phyloP scores from a whole-genome alignment of 164 flowering plant species.

The Vitis labrusca region DNA sequence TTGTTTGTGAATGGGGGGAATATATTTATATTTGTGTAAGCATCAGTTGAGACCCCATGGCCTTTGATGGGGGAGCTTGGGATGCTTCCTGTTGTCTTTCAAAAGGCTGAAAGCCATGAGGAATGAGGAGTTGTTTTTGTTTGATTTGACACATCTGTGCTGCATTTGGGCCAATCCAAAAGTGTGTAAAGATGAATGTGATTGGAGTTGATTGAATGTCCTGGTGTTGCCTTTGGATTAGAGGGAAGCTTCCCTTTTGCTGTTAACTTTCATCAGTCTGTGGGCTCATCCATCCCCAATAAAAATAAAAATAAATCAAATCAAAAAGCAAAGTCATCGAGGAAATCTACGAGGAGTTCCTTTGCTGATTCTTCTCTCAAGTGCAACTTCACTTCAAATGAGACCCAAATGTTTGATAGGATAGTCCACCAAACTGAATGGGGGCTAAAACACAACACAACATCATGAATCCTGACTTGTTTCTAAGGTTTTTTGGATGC shows the following conservation, averaged over 20 bases:
- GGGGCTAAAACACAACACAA: too few species aligned
- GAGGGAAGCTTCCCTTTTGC: slow-evolving; percentile 18
- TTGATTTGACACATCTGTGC: slow-evolving; percentile 42
- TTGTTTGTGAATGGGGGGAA: slow-evolving; percentile 7
- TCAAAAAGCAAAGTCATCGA: neutral
- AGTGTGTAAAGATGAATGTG: slow-evolving; percentile 27
- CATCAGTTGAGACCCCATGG: slow-evolving; percentile 14
- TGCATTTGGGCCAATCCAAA: slow-evolving; percentile 41
- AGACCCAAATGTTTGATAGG: too few species aligned
- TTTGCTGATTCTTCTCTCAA: neutral
- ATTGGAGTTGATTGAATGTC: slow-evolving; percentile 34
- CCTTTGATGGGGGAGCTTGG: slow-evolving; percentile 34
- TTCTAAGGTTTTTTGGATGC: too few species aligned
- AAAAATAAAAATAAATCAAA: too few species aligned
- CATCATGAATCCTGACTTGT: too few species aligned
- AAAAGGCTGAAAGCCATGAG: slow-evolving; percentile 44
- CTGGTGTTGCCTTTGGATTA: slow-evolving; percentile 14
- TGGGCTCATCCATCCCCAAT: slow-evolving; percentile 2
- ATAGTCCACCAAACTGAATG: too few species aligned
- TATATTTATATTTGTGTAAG: neutral
- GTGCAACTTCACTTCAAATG: too few species aligned
- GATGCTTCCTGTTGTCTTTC: slow-evolving; percentile 40
- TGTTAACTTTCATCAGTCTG: slow-evolving; percentile 5
- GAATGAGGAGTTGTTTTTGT: slow-evolving; percentile 26
- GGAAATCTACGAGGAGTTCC: neutral